Evolutionary conservation across 768 basidiomycete species (phyloP).

Genomic region (Pholiota microspora): DNA sequence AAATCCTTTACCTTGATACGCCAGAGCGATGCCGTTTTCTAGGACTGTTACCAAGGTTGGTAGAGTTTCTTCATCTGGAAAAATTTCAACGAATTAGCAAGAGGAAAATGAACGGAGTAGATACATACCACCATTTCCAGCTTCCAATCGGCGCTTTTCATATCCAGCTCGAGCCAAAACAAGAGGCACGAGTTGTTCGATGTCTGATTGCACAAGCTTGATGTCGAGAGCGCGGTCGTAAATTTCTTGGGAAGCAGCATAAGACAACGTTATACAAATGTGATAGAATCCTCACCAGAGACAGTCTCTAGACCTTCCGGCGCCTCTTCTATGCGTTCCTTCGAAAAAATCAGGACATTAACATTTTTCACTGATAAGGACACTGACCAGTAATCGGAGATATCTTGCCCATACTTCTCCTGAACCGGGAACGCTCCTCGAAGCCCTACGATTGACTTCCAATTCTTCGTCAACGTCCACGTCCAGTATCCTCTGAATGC

Average conservation of each 20-base stretch:
- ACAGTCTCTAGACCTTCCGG: conserved; percentile 29
- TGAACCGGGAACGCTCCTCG: conserved; percentile 70
- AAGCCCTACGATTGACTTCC: conserved; percentile 50
- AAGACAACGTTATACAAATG: conserved; percentile 1
- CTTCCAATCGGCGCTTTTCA: conserved; percentile 55
- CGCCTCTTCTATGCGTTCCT: conserved; percentile 42
- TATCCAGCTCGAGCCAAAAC: conserved; percentile 64
- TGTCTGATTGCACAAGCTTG: conserved; percentile 52
- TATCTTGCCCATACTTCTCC: conserved; percentile 81
- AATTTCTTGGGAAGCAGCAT: conserved; percentile 37
- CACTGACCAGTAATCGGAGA: conserved; percentile 61
- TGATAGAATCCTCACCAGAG: conserved; percentile 24
- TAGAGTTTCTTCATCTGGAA: conserved; percentile 44
- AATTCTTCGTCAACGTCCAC: conserved; percentile 40
- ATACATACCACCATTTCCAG: conserved; percentile 37
- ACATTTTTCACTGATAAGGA: background rate
- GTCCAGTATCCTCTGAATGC: conserved; percentile 44
- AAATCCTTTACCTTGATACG: conserved; percentile 49
- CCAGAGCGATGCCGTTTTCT: conserved; percentile 61
- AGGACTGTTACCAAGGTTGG: conserved; percentile 54
- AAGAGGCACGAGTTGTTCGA: conserved; percentile 64
- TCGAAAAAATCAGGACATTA: conserved; percentile 14
- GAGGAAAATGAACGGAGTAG: background rate
- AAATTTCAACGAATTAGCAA: background rate
- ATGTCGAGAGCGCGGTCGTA: conserved; percentile 57